phyloP scores from a whole-genome alignment of 2,329 filamentous ascomycete genomes.

The Aaosphaeria arxii region DNA sequence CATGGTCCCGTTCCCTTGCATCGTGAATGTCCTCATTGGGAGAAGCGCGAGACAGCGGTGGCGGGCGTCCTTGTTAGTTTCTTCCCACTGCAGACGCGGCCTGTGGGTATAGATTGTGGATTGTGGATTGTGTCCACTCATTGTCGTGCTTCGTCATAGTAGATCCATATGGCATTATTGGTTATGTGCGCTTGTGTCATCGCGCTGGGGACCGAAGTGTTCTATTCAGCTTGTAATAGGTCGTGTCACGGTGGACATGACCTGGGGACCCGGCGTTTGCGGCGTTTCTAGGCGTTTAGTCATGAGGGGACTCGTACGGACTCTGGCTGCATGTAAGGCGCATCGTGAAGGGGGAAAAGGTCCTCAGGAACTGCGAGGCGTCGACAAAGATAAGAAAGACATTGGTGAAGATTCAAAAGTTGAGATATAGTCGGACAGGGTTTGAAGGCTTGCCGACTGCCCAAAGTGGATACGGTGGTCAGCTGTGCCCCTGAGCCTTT shows the following conservation, averaged over 20 bases:
- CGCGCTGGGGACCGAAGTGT: conserved; percentile 4
- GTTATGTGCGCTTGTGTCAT: conserved; percentile 14
- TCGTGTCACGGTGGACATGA: conserved; percentile 5
- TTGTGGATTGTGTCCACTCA: neutral
- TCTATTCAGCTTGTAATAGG: conserved; percentile 3
- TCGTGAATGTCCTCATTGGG: conserved; percentile 13
- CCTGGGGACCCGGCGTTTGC: neutral
- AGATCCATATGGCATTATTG: conserved; percentile 22
- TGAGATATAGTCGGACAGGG: conserved; percentile 4
- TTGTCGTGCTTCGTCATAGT: conserved; percentile 22
- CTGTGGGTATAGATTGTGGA: neutral
- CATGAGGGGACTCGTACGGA: neutral
- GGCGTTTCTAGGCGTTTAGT: neutral
- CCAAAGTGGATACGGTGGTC: conserved; percentile 15
- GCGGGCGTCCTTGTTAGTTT: conserved; percentile 1
- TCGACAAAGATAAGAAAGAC: neutral
- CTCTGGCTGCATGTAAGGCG: neutral
- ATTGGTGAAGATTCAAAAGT: conserved; percentile 6
- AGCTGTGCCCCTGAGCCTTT: conserved; percentile 25
- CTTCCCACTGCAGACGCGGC: neutral
- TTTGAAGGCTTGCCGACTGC: conserved; percentile 13
- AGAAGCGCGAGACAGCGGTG: conserved; percentile 6
- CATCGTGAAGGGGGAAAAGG: neutral
- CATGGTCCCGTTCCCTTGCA: conserved; percentile 16
- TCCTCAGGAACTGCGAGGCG: neutral